phyloP scores from a whole-genome alignment of 495 filamentous ascomycete genomes.

The Trichoderma gamsii region DNA sequence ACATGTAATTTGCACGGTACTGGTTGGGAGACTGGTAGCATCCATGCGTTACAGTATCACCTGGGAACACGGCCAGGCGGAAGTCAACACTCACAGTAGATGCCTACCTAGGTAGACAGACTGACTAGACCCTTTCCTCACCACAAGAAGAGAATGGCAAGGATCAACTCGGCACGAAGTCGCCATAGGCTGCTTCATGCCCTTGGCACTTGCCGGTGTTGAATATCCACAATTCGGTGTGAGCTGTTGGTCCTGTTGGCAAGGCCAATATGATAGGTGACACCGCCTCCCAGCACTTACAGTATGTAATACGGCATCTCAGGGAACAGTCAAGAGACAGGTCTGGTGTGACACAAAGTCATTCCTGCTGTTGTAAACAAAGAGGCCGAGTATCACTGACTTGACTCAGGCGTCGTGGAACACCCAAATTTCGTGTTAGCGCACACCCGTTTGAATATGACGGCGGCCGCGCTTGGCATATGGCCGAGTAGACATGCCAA shows the following conservation, averaged over 20 bases:
- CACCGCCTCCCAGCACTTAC: background rate
- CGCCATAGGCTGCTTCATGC: background rate
- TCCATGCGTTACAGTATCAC: too few species aligned
- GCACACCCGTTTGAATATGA: background rate
- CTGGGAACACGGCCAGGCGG: too few species aligned
- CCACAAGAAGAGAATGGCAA: background rate
- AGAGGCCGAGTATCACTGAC: background rate
- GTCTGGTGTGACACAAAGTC: conserved; percentile 4
- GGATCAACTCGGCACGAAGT: background rate
- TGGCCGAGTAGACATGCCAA: too few species aligned
- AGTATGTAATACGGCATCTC: background rate
- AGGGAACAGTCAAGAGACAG: background rate
- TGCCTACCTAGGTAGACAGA: background rate
- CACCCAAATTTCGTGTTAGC: background rate
- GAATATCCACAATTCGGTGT: background rate
- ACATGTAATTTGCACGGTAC: too few species aligned
- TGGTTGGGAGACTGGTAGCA: too few species aligned
- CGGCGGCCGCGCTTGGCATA: too few species aligned
- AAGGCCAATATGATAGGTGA: conserved; percentile 7
- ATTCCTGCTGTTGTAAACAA: background rate
- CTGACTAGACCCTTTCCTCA: background rate
- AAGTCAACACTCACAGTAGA: background rate
- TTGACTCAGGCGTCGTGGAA: background rate
- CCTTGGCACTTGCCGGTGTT: conserved; percentile 4
- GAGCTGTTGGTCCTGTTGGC: background rate